These are phyloP conservation scores for Scenedesmus sp. DNA, from an alignment of 163 green algal genomes.

Conservation along the genomic window DNA sequence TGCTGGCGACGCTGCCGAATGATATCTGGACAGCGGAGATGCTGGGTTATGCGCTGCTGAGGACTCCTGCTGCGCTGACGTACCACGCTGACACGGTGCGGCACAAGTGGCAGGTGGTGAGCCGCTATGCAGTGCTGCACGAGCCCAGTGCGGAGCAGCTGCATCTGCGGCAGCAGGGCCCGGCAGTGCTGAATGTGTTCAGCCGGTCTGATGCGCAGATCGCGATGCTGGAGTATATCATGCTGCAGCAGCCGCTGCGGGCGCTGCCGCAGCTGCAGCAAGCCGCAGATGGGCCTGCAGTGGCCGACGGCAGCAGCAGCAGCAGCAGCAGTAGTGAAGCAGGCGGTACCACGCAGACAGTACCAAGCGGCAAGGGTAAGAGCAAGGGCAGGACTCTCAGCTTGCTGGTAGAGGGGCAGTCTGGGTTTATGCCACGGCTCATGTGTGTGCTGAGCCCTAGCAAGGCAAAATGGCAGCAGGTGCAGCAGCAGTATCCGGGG, in stretches of 20 bases:
- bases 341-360: not conserved
- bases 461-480: not conserved
- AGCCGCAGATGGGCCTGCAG: not conserved
- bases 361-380: not conserved
- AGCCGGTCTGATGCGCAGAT: not conserved
- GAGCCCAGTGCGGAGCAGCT: slow-evolving; percentile 10
- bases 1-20: not conserved
- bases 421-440: not conserved
- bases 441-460: not conserved
- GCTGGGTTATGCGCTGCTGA: not conserved
- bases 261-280: not conserved
- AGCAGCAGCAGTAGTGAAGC: not conserved
- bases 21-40: not conserved
- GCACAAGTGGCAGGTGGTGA: slow-evolving; percentile 1
- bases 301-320: not conserved
- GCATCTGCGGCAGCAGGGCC: not conserved
- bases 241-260: not conserved
- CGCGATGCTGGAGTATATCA: slow-evolving; percentile 25
- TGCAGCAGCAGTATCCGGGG: slow-evolving; percentile 5
- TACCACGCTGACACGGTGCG: not conserved
- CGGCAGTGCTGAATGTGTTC: not conserved
- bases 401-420: not conserved
- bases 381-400: not conserved
- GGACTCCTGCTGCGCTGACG: not conserved
- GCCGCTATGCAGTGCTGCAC: not conserved